Conservation (phyloP, 2,329 filamentous ascomycete genomes). For the Claviceps lovelessii region DNA sequence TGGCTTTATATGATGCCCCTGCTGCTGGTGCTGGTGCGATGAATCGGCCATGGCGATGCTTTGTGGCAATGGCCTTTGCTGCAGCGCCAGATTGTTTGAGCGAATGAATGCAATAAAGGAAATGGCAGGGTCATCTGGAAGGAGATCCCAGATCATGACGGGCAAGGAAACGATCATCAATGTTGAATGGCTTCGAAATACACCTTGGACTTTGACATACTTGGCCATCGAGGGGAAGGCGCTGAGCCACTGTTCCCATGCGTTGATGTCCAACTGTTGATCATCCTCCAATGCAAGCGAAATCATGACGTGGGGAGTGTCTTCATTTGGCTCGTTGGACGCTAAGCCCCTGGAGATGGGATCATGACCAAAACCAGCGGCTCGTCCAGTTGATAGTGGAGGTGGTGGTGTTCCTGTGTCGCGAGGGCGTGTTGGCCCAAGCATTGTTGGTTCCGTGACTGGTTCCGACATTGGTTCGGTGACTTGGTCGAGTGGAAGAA, state of each 20-base stretch:
- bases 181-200: constrained; percentile 48
- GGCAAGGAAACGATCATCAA: constrained; percentile 43
- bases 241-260: constrained; percentile 43
- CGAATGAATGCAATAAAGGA: constrained; percentile 45
- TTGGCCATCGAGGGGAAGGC: constrained; percentile 43
- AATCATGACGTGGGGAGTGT: constrained; percentile 46
- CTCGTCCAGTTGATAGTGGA: constrained; percentile 12
- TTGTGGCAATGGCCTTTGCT: constrained; percentile 12
- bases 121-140: constrained; percentile 42
- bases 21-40: not conserved
- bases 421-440: constrained; percentile 5
- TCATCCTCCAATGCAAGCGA: constrained; percentile 44
- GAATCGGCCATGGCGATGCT: not conserved
- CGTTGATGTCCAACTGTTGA: constrained; percentile 40
- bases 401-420: constrained; percentile 4
- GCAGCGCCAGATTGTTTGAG: constrained; percentile 37
- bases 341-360: constrained; percentile 14
- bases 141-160: constrained; percentile 44
- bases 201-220: constrained; percentile 45
- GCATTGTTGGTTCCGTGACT: constrained; percentile 11
- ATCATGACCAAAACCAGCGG: constrained; percentile 12
- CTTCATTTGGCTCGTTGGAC: constrained; percentile 34
- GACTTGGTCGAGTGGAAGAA: constrained; percentile 11
- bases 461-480: constrained; percentile 11
- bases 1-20: not conserved